Base-by-base conservation (phyloP, 73 alveolate species). In the Effrenium voratum region DNA sequence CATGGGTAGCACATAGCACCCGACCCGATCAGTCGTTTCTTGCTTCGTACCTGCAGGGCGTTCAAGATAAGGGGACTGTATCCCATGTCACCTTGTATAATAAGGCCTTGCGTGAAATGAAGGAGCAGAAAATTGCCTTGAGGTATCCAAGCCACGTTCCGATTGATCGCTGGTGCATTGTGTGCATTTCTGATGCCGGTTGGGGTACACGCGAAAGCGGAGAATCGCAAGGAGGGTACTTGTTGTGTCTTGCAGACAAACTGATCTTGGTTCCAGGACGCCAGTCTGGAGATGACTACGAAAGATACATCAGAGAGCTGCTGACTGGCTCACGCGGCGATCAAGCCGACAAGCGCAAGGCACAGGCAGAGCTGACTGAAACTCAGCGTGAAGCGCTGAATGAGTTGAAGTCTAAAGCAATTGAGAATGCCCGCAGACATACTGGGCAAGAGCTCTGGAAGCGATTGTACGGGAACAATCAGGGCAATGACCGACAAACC, bases 11-110 rank as follows among this genome's bases (percentile, higher is more conserved):
- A 30, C 43, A 46, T 19, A 34, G n/a, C 28, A 80, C 70, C 32
- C 24, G 91, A 1, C 91, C 91, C 4, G 91, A 80, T 3, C 91
- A 80, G 50, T 19, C 91, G 3, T 80, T 80, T 32, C 91, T 80
- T 2, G 91, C 91, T 2, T 80, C 91, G 0, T 80, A 80, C 36
- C 36, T 80, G 30, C 91, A 80, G 45, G 91, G 91, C 2, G 70
- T 45, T 30, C 91, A 80, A 45, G 91, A 80, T 13, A 44, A 46
- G 1, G 91, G 70, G 44, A 15, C n/a, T 0, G 72, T 80, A 0
- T 0, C 47, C 0, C 91, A 80, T 28, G 28, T 80, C 8, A 13
- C 15, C 0, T 26, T 80, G 45, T 80, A 46, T 26, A 80, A 80
- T 28, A 80, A 80, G 47, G 91, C 70, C 1, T 34, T 80, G 1